Evolutionary conservation across 345 rosid species (phyloP), one percentile per base, ranked within the genome.

Genomic region (Corchorus capsularis): DNA sequence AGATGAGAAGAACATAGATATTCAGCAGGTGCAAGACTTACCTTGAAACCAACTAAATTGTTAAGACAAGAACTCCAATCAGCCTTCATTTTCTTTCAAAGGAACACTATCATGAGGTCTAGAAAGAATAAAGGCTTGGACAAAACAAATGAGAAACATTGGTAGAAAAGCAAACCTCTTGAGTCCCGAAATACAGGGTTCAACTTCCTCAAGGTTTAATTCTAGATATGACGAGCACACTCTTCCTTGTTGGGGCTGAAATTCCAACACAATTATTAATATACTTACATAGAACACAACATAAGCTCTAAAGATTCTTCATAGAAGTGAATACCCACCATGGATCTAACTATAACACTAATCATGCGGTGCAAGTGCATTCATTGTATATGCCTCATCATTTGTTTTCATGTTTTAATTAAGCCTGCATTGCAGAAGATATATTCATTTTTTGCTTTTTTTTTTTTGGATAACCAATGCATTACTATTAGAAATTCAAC

Each of bases 91-190:
- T 75, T 90, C 94, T 80, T 83, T 96, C 83, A 93, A 79, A 70
- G 94, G 82, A 81, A 96, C 98, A 63, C 98, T 92, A 77, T 93
- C 99, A 73, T 96, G 99, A 79, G 99, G 99, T 83, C 99, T 96
- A 83, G 45, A 71, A 82, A 71, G 74, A 79, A 75, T 22, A 75
- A 71, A 8, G 75, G 80, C 27, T 45, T 5, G 37, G 52, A 39
- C 2, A 64, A 6, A 64, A 22, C 43, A 68, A 27, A n/a, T 32
- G 27, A 53, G 43, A 57, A 39, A 57, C 12, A 69, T 46, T 52
- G 20, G 32, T 3, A 37, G 72, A 32, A 27, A 79, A 79, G 69
- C 50, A 46, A 78, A 93, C 99, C 98, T 85, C 85, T 96, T 96
- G 45, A 98, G 99, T 73, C 99, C 99, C 61, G 99, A 92, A 74